These are phyloP conservation scores for Nicotiana sylvestris DNA, from an alignment of 257 asterid genomes.

Conservation along the genomic window DNA sequence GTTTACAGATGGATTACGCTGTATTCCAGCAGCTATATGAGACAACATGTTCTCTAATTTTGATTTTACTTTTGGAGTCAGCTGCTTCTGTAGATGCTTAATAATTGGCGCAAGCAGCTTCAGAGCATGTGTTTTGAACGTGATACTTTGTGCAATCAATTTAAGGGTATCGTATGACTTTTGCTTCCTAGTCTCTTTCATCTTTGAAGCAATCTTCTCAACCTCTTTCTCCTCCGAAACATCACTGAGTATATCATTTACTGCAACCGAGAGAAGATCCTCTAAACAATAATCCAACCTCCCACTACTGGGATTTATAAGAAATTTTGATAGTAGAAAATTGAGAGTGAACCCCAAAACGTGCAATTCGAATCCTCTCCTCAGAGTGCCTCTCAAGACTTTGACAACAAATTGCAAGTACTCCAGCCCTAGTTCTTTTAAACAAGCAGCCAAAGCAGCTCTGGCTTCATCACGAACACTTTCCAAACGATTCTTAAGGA, in stretches of 20 bases:
- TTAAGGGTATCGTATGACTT: constrained; percentile 87
- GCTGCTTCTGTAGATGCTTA: constrained; percentile 59
- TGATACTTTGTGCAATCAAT: constrained; percentile 70
- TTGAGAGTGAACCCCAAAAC: constrained; percentile 84
- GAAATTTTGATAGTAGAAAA: constrained; percentile 70
- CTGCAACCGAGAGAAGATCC: constrained; percentile 68
- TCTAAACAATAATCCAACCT: constrained; percentile 75
- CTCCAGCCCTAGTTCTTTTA: constrained; percentile 85
- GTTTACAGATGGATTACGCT: constrained; percentile 70
- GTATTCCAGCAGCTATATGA: constrained; percentile 75
- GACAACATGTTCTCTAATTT: constrained; percentile 79
- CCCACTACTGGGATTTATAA: constrained; percentile 46
- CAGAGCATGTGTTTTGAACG: constrained; percentile 70
- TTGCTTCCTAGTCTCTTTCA: constrained; percentile 91
- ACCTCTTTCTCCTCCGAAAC: constrained; percentile 98
- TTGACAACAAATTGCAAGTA: constrained; percentile 74
- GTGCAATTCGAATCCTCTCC: constrained; percentile 83
- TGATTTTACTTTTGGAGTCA: constrained; percentile 56
- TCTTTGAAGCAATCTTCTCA: constrained; percentile 88
- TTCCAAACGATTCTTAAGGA: constrained; percentile 67
- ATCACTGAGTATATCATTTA: constrained; percentile 78
- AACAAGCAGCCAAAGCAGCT: constrained; percentile 78
- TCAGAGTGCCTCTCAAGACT: constrained; percentile 64
- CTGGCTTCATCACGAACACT: constrained; percentile 94
- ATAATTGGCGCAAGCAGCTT: constrained; percentile 71